phyloP scores from a whole-genome alignment of 805 yeast genomes.

The Candida sithepensis region DNA sequence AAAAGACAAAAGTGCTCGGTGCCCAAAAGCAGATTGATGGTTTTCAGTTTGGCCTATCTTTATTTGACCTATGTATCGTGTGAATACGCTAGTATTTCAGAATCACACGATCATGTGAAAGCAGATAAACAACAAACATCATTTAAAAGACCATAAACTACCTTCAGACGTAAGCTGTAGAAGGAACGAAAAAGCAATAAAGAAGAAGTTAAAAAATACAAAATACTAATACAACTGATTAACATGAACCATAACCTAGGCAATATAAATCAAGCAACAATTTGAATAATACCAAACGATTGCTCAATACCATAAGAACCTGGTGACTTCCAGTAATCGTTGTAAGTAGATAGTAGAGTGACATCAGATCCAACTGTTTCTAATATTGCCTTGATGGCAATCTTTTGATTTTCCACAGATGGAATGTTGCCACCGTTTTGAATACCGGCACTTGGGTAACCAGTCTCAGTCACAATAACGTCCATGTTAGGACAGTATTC shows the following conservation, averaged over 20 bases:
- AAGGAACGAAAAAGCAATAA: too few species aligned
- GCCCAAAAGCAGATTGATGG: too few species aligned
- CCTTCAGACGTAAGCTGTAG: neutral
- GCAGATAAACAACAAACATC: neutral
- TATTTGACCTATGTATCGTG: too few species aligned
- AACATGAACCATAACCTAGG: slow-evolving; percentile 1
- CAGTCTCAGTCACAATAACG: slow-evolving; percentile 78
- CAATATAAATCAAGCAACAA: slow-evolving; percentile 15
- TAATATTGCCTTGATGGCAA: slow-evolving; percentile 64
- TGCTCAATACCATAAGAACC: slow-evolving; percentile 86
- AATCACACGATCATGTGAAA: too few species aligned
- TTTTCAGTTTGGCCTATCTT: too few species aligned
- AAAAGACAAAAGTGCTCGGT: neutral
- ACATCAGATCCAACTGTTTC: slow-evolving; percentile 54
- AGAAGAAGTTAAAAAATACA: neutral
- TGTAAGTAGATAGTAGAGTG: slow-evolving; percentile 72
- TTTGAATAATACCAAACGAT: slow-evolving; percentile 65
- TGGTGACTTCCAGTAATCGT: slow-evolving; percentile 85
- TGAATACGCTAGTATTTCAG: too few species aligned
- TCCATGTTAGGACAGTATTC: slow-evolving; percentile 51
- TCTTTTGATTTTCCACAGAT: slow-evolving; percentile 59
- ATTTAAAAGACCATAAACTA: neutral
- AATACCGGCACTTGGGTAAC: slow-evolving; percentile 77
- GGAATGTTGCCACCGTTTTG: slow-evolving; percentile 76
- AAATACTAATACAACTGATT: neutral